Evolutionary conservation across 441 rosid species (phyloP), one percentile per base, ranked within the genome.

Genomic region (Cnidoscolus chayamansa): DNA sequence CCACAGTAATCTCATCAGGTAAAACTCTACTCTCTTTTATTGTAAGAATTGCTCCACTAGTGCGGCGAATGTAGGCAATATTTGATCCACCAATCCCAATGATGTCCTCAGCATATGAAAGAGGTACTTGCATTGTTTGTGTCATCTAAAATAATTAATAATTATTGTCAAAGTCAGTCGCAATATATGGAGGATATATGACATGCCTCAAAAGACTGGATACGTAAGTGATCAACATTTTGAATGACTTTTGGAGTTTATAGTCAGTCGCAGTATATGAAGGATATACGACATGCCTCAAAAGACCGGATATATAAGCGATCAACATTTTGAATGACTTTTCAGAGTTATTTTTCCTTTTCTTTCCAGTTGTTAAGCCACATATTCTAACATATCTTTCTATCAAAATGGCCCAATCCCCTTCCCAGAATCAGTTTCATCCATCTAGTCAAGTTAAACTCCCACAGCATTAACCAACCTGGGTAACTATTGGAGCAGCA

Each of bases 1-100:
- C 89, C 63, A 87, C 84, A 12, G 81, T 79, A n/a, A 85, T 84
- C 83, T 87, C 84, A 76, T 87, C 87, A 8, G 86, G 84, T n/a
- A 78, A 72, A 51, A 79, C 85, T 53, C 84, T 78, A 76, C 81
- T 82, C 82, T 82, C 87, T 73, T 84, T 83, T 50, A 85, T 77
- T 9, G 84, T 82, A 63, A 84, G 79, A 40, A 82, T 72, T 53
- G 89, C 89, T 65, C 87, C 82, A 63, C 89, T 85, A 19, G 75
- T 70, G 10, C 83, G 87, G 25, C 89, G 86, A 56, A 87, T 87
- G 73, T 82, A 84, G 16, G 86, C 91, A 65, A 87, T 85, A 66
- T 85, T 84, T 16, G 83, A 71, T 56, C 89, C 91, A 53, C 77
- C 84, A 64, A 81, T 71, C 58, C 91, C 91, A 37, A 84, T 86